These are phyloP conservation scores for Candida glaebosa DNA, from an alignment of 805 yeast species.

Conservation along the genomic window DNA sequence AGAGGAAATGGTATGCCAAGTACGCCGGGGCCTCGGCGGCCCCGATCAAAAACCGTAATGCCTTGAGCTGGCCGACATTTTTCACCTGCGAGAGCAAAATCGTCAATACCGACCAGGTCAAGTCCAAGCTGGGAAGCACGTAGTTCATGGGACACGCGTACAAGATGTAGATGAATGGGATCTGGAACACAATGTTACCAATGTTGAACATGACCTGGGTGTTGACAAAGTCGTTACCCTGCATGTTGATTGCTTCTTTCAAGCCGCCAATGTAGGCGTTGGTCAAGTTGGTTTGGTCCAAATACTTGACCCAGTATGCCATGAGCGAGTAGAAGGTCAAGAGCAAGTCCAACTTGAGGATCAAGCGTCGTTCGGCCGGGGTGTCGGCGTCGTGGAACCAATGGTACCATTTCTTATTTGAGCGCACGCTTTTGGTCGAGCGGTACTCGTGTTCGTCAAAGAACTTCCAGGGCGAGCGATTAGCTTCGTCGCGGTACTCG, in stretches of 20 bases:
- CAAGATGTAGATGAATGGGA: conserved; percentile 58
- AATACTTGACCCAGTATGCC: conserved; percentile 63
- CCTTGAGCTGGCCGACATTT: conserved; percentile 51
- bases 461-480: conserved; percentile 32
- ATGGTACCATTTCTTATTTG: conserved; percentile 30
- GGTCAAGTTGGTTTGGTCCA: conserved; percentile 57
- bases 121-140: conserved; percentile 52
- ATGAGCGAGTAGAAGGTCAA: conserved; percentile 31
- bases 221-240: conserved; percentile 60
- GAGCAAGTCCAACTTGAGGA: conserved; percentile 29
- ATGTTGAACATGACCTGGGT: conserved; percentile 56
- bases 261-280: conserved; percentile 69
- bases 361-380: conserved; percentile 28
- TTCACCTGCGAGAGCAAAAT: conserved; percentile 50
- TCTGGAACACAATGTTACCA: conserved; percentile 58
- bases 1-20: conserved; percentile 37
- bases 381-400: conserved; percentile 52
- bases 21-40: conserved; percentile 63
- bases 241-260: conserved; percentile 52
- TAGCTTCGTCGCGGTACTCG: conserved; percentile 35
- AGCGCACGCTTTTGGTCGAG: conserved; percentile 25
- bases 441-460: conserved; percentile 62
- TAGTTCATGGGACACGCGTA: conserved; percentile 54
- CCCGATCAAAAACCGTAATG: conserved; percentile 63
- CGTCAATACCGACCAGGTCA: conserved; percentile 68